Evolutionary conservation across 441 rosid genomes (phyloP).

Genomic region (Heliophila coronopifolia): DNA sequence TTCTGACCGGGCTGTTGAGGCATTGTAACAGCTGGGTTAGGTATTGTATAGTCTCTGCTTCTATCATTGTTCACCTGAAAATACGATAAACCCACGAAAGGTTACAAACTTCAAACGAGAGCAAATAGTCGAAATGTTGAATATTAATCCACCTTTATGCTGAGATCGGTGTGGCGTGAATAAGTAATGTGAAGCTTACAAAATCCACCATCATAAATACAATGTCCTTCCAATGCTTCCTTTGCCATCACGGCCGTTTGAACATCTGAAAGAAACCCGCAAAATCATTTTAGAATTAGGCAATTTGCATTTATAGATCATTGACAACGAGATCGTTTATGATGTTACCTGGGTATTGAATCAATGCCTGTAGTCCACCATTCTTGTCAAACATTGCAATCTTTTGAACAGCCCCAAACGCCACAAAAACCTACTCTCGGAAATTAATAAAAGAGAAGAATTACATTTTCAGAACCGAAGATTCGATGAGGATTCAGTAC

Average conservation of each 20-base stretch:
- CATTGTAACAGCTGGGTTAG: slow-evolving; percentile 45
- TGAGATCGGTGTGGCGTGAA: slow-evolving; percentile 94
- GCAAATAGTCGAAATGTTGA: too few species aligned
- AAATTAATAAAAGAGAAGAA: not conserved
- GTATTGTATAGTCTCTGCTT: slow-evolving; percentile 81
- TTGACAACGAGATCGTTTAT: not conserved
- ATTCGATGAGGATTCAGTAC: not conserved
- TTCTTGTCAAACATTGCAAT: slow-evolving; percentile 99
- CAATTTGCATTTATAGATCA: not conserved
- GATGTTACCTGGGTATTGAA: slow-evolving; percentile 79
- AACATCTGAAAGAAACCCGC: slow-evolving; percentile 51
- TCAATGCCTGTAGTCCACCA: slow-evolving; percentile 85
- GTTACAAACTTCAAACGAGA: too few species aligned
- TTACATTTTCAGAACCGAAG: not conserved
- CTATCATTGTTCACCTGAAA: slow-evolving; percentile 84
- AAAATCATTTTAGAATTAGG: not conserved
- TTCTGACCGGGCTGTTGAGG: slow-evolving; percentile 38
- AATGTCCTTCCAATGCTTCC: slow-evolving; percentile 97
- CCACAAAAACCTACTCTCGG: slow-evolving; percentile 78
- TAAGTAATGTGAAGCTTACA: slow-evolving; percentile 94
- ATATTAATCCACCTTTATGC: slow-evolving; percentile 93
- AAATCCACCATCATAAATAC: slow-evolving; percentile 94
- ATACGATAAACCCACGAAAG: not conserved
- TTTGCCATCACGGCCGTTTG: slow-evolving; percentile 89
- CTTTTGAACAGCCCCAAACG: slow-evolving; percentile 93